Conservation (phyloP, 768 basidiomycete genomes). For the Lyophyllum atratum region DNA sequence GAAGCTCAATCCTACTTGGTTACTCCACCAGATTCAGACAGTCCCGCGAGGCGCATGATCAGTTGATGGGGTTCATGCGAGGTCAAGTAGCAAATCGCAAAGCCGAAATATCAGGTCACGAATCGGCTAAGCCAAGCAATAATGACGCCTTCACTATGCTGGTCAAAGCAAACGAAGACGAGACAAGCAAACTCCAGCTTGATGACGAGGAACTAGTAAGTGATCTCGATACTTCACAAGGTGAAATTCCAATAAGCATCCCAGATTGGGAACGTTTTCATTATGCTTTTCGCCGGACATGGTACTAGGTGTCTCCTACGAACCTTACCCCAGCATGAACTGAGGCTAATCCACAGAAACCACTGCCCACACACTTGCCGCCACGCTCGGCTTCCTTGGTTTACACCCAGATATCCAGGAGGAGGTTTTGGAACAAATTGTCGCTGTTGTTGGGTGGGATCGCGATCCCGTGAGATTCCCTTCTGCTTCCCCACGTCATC, state of each 20-base stretch:
- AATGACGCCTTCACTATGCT: conserved; percentile 44
- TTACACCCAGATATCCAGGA: conserved; percentile 44
- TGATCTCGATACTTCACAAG: not conserved
- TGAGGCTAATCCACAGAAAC: conserved; percentile 33
- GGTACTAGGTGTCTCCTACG: conserved; percentile 28
- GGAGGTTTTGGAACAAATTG: conserved; percentile 41
- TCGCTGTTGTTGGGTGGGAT: conserved; percentile 31
- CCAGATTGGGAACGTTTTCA: conserved; percentile 55
- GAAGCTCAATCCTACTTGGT: not conserved
- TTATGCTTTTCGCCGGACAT: conserved; percentile 60
- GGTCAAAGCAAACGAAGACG: conserved; percentile 48
- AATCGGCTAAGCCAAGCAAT: conserved; percentile 1
- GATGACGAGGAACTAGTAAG: conserved; percentile 42
- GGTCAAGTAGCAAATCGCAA: conserved; percentile 36
- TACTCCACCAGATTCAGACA: conserved; percentile 24
- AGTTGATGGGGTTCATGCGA: conserved; percentile 39
- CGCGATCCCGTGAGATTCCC: conserved; percentile 32
- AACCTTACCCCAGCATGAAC: not conserved
- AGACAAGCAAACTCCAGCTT: conserved; percentile 37
- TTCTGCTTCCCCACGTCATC: not conserved
- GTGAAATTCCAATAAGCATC: not conserved
- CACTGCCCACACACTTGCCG: conserved; percentile 44
- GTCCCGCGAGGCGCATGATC: conserved; percentile 28
- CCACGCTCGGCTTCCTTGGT: conserved; percentile 44
- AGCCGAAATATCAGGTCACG: conserved; percentile 23